Conservation (phyloP, 2,329 filamentous ascomycete species). For the Neofusicoccum cordaticola region DNA sequence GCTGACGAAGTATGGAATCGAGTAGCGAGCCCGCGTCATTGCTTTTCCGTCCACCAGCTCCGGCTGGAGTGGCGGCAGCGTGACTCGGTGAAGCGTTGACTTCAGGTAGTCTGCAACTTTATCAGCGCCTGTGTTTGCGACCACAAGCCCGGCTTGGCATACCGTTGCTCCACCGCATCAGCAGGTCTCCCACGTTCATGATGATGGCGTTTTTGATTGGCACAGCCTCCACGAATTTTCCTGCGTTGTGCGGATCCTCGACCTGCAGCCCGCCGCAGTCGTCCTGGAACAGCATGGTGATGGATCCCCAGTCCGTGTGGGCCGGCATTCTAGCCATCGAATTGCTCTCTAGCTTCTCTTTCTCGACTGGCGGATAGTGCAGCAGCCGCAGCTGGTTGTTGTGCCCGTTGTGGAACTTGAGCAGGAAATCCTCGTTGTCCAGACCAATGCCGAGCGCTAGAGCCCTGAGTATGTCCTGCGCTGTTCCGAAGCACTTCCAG, state of each 20-base stretch:
- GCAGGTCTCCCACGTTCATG: constrained; percentile 15
- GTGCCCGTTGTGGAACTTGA: constrained; percentile 51
- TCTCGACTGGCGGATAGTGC: constrained; percentile 55
- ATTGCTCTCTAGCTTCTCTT: constrained; percentile 42
- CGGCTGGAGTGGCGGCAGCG: background rate
- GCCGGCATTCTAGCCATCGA: constrained; percentile 49
- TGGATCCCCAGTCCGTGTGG: constrained; percentile 53
- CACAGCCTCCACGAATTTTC: constrained; percentile 4
- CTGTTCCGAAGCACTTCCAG: constrained; percentile 45
- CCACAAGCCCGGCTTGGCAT: background rate
- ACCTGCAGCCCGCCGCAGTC: constrained; percentile 54
- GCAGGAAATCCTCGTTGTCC: constrained; percentile 45
- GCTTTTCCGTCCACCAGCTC: constrained; percentile 30
- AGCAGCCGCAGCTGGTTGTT: constrained; percentile 61
- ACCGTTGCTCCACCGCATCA: constrained; percentile 18
- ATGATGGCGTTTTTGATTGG: constrained; percentile 12
- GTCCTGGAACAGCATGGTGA: constrained; percentile 50
- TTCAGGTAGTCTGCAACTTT: constrained; percentile 3
- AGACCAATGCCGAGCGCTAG: constrained; percentile 50
- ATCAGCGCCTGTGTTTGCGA: background rate
- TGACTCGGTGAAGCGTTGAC: constrained; percentile 14
- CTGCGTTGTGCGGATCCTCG: constrained; percentile 10
- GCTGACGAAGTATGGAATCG: constrained; percentile 59
- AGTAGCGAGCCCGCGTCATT: constrained; percentile 54
- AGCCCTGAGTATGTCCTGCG: constrained; percentile 44